These are phyloP conservation scores for Thinopyrum obtusiflorum DNA, from an alignment of 202 grass and related monocot genomes.

Conservation along the genomic window DNA sequence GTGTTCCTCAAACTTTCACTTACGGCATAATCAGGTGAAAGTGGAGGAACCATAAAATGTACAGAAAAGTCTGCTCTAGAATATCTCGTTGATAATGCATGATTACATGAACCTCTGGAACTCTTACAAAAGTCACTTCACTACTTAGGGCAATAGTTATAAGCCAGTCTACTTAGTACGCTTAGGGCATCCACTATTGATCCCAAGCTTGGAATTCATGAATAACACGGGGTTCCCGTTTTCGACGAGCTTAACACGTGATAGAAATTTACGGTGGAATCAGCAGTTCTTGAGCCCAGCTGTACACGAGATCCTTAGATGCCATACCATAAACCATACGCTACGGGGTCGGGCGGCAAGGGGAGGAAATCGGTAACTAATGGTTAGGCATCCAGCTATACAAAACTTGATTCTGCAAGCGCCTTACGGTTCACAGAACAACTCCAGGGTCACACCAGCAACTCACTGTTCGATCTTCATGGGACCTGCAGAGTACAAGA, in stretches of 20 bases:
- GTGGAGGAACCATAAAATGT: neutral
- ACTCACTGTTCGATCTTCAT: constrained; percentile 61
- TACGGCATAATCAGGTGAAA: neutral
- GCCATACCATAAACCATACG: constrained; percentile 11
- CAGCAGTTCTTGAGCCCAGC: constrained; percentile 32
- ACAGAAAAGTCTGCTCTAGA: neutral
- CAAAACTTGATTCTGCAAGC: constrained; percentile 34
- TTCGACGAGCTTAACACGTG: constrained; percentile 28
- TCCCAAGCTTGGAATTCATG: constrained; percentile 26
- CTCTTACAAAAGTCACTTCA: neutral
- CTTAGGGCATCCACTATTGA: constrained; percentile 10
- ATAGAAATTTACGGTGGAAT: constrained; percentile 36
- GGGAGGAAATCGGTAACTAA: constrained; percentile 34
- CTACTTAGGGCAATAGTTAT: neutral
- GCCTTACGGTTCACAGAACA: constrained; percentile 30
- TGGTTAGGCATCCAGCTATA: constrained; percentile 60
- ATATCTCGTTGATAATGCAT: neutral
- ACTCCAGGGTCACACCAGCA: neutral
- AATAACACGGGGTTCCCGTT: constrained; percentile 19
- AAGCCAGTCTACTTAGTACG: constrained; percentile 8
- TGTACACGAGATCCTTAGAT: constrained; percentile 37
- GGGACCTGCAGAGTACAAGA: constrained; percentile 31
- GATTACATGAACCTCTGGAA: neutral
- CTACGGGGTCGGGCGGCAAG: constrained; percentile 30
- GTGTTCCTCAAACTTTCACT: neutral